Conservation (phyloP, 2,329 filamentous ascomycete genomes). For the Claviceps cyperi region DNA sequence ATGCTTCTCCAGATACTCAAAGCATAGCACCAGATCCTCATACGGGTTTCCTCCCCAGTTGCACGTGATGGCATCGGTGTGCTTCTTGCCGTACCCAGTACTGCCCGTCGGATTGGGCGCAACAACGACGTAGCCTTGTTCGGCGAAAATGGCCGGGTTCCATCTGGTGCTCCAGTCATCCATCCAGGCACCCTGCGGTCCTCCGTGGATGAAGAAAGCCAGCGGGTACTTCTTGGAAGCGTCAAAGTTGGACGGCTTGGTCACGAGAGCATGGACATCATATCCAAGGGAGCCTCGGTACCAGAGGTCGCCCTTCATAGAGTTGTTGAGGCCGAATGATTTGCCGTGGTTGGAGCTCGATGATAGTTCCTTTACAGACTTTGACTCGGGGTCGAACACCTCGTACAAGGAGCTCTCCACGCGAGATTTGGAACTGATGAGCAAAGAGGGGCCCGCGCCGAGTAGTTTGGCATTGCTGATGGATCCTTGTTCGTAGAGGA, state of each 20-base stretch:
- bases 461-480: conserved; percentile 40
- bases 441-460: conserved; percentile 32
- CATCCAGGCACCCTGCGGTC: conserved; percentile 62
- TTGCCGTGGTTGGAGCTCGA: conserved; percentile 52
- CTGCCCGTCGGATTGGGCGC: conserved; percentile 72
- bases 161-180: conserved; percentile 71
- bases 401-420: conserved; percentile 60
- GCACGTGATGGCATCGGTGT: conserved; percentile 61
- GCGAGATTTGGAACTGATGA: conserved; percentile 53
- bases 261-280: conserved; percentile 52
- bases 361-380: conserved; percentile 32
- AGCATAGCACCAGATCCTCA: conserved; percentile 63
- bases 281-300: conserved; percentile 50
- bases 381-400: conserved; percentile 35
- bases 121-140: conserved; percentile 75
- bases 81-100: conserved; percentile 66
- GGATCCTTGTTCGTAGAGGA: conserved; percentile 38
- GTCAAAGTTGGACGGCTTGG: conserved; percentile 55
- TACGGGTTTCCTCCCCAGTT: conserved; percentile 83
- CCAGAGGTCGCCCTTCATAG: conserved; percentile 55
- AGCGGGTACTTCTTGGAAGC: conserved; percentile 61
- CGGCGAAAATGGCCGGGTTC: conserved; percentile 77
- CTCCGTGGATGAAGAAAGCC: conserved; percentile 68
- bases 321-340: conserved; percentile 48
- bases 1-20: conserved; percentile 56